These are phyloP conservation scores for Xylaria arbuscula DNA, from an alignment of 2,329 filamentous ascomycete genomes.

Conservation along the genomic window DNA sequence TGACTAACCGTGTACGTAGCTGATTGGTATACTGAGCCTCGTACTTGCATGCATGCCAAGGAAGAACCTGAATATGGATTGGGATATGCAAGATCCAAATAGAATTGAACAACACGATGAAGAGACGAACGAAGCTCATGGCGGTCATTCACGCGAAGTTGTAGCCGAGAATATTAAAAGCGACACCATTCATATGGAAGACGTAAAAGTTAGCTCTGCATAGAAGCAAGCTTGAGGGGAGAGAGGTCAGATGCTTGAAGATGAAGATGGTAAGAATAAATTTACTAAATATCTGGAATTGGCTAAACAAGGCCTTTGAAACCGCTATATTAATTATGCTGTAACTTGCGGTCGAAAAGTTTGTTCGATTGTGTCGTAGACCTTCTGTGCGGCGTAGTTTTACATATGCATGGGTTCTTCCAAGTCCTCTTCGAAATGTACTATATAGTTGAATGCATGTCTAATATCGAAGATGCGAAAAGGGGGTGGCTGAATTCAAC, in stretches of 20 bases:
- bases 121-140: not conserved
- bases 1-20: not conserved
- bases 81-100: constrained; percentile 5
- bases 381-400: no score
- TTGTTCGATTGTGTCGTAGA: no score
- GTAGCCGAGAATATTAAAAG: not conserved
- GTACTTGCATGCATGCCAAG: not conserved
- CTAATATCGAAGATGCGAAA: no score
- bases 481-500: no score
- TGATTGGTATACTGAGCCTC: not conserved
- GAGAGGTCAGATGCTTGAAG: not conserved
- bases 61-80: constrained; percentile 1
- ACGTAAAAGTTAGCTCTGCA: not conserved
- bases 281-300: no score
- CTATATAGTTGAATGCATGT: no score
- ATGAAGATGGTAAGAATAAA: no score
- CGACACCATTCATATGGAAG: not conserved
- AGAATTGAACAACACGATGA: not conserved
- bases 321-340: no score
- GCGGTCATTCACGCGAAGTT: not conserved
- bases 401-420: no score
- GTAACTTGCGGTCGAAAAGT: no score
- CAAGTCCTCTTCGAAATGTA: no score
- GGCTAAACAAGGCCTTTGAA: no score
- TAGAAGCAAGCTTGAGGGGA: not conserved